phyloP scores from a whole-genome alignment of 805 yeast genomes.

The Saturnispora sanitii region DNA sequence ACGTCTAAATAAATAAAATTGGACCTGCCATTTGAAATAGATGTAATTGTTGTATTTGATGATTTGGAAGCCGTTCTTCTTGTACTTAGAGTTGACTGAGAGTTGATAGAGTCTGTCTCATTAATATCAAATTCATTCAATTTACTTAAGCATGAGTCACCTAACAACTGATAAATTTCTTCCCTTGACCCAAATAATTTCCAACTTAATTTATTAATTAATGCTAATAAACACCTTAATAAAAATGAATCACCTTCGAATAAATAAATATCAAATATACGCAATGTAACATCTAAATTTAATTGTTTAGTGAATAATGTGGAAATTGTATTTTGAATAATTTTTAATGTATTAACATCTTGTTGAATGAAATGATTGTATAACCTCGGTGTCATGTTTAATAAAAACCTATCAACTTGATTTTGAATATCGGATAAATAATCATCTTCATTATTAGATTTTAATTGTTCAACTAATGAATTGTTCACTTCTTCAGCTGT shows the following conservation, averaged over 20 bases:
- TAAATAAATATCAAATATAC: slow-evolving; percentile 47
- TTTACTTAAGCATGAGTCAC: slow-evolving; percentile 24
- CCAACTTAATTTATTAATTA: slow-evolving; percentile 38
- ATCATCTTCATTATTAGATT: neutral
- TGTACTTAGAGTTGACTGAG: slow-evolving; percentile 2
- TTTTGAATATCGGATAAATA: slow-evolving; percentile 31
- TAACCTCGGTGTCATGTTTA: slow-evolving; percentile 35
- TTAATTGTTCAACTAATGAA: slow-evolving; percentile 12
- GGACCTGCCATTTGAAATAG: slow-evolving; percentile 12
- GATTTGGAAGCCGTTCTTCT: neutral
- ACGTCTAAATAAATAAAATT: slow-evolving; percentile 33
- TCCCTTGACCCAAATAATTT: slow-evolving; percentile 41
- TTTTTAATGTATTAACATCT: slow-evolving; percentile 32
- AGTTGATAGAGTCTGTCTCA: slow-evolving; percentile 3
- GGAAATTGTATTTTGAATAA: slow-evolving; percentile 35
- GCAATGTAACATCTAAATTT: slow-evolving; percentile 36
- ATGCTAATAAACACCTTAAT: slow-evolving; percentile 42
- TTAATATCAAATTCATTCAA: slow-evolving; percentile 17
- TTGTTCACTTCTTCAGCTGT: slow-evolving; percentile 5
- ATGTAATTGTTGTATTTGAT: neutral
- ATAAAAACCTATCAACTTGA: slow-evolving; percentile 40
- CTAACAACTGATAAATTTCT: slow-evolving; percentile 37
- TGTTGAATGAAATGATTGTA: slow-evolving; percentile 40
- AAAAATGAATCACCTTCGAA: slow-evolving; percentile 55
- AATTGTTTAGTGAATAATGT: slow-evolving; percentile 38